A percentile compares a stretch with the other conserved stretches of the same genome.
These are phyloP conservation scores for Lentinula sp. DNA, from an alignment of 768 basidiomycete genomes.

Conservation along the genomic window DNA sequence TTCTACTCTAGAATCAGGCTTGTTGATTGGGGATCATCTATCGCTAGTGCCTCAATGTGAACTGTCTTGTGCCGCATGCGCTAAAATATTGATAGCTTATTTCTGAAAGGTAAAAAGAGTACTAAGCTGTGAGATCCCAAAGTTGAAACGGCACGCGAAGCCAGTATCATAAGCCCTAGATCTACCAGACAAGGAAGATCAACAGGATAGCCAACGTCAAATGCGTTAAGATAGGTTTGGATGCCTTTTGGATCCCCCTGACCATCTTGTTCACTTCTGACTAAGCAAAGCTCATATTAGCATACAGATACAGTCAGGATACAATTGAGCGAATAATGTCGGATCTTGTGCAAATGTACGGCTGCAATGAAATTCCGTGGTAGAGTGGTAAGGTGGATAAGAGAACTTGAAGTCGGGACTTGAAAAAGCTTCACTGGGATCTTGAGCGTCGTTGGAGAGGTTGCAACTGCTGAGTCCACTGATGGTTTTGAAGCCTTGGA, in stretches of 20 bases:
- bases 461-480: conserved; percentile 15
- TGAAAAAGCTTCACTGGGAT: conserved; percentile 19
- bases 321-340: conserved; percentile 14
- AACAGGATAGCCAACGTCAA: conserved; percentile 13
- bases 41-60: too few relatives aligned
- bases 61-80: too few relatives aligned
- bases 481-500: conserved; percentile 11
- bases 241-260: conserved; percentile 24
- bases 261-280: conserved; percentile 17
- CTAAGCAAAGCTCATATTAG: conserved; percentile 20
- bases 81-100: too few relatives aligned
- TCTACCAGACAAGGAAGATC: too few relatives aligned
- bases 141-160: not conserved
- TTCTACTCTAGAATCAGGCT: too few relatives aligned
- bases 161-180: too few relatives aligned
- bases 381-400: conserved; percentile 25
- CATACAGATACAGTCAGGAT: too few relatives aligned
- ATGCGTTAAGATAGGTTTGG: conserved; percentile 21
- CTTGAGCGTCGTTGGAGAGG: conserved; percentile 10
- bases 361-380: conserved; percentile 27
- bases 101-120: too few relatives aligned
- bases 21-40: too few relatives aligned
- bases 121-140: too few relatives aligned
- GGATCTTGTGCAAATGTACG: conserved; percentile 14
- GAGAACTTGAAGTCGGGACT: conserved; percentile 13